Evolutionary conservation across 116 monocot genomes (phyloP).

Genomic region (Zostera marina): DNA sequence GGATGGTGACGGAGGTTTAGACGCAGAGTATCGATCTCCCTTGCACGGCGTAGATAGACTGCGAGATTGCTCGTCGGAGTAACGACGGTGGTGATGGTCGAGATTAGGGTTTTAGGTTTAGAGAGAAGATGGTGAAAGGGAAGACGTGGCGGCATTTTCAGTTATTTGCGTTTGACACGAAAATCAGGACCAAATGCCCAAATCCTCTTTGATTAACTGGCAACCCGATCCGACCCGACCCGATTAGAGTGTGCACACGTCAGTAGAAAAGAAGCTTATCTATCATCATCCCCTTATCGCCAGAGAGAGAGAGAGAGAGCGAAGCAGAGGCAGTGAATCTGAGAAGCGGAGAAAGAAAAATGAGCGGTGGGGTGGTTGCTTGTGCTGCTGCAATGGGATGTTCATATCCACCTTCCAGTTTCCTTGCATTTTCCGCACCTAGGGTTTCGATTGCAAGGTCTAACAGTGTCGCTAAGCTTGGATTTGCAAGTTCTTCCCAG

Average conservation of each 20-base stretch:
- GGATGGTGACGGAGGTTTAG: slow-evolving; percentile 37
- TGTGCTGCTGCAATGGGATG: background rate
- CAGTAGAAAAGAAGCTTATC: background rate
- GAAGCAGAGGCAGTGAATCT: background rate
- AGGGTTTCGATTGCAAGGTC: slow-evolving; percentile 5
- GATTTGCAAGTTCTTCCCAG: slow-evolving; percentile 8
- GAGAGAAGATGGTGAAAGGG: too few species aligned
- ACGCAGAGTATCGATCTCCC: slow-evolving; percentile 69
- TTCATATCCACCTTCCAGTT: background rate
- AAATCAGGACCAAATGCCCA: too few species aligned
- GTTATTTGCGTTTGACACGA: too few species aligned
- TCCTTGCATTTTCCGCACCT: background rate
- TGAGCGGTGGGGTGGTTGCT: slow-evolving; percentile 6
- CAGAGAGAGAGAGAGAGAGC: background rate
- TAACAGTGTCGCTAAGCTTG: background rate
- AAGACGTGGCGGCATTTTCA: background rate
- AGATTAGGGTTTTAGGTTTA: background rate
- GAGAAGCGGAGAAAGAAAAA: slow-evolving; percentile 1
- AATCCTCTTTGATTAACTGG: background rate
- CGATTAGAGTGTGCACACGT: background rate
- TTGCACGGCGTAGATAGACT: slow-evolving; percentile 68
- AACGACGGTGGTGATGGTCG: slow-evolving; percentile 4
- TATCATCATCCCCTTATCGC: background rate
- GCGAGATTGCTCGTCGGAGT: slow-evolving; percentile 12
- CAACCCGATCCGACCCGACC: background rate